Evolutionary conservation across 2,329 filamentous ascomycete genomes (phyloP).

Genomic region (Cordyceps fumosorosea): DNA sequence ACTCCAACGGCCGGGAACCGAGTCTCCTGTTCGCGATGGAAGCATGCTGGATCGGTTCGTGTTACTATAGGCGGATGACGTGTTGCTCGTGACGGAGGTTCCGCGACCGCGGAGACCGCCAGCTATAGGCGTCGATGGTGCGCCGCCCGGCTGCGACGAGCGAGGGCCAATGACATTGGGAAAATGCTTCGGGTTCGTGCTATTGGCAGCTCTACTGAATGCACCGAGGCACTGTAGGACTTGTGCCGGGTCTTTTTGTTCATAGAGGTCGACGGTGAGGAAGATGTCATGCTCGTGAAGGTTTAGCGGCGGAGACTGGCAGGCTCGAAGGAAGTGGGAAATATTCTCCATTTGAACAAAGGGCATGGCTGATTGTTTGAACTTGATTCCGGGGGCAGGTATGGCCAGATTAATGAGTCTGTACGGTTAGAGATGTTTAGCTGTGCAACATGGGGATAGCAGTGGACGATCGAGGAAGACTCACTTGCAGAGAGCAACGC

Average conservation of each 20-base stretch:
- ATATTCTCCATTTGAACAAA: slow-evolving; percentile 99
- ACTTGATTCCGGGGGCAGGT: slow-evolving; percentile 74
- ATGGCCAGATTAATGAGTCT: slow-evolving; percentile 78
- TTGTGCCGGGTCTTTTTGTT: slow-evolving; percentile 91
- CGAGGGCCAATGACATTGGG: slow-evolving; percentile 70
- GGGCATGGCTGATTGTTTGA: slow-evolving; percentile 89
- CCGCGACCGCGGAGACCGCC: slow-evolving; percentile 36
- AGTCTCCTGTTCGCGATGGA: slow-evolving; percentile 47
- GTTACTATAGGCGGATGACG: slow-evolving; percentile 42
- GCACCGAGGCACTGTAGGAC: slow-evolving; percentile 87
- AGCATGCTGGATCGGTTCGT: slow-evolving; percentile 31
- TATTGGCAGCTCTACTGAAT: slow-evolving; percentile 81
- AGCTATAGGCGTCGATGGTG: slow-evolving; percentile 41
- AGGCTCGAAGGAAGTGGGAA: slow-evolving; percentile 86
- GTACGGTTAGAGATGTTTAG: slow-evolving; percentile 14
- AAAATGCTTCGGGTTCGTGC: slow-evolving; percentile 66
- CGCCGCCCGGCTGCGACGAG: slow-evolving; percentile 47
- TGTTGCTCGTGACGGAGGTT: slow-evolving; percentile 52
- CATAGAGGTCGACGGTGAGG: slow-evolving; percentile 92
- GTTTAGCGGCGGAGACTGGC: slow-evolving; percentile 76
- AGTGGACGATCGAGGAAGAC: slow-evolving; percentile 21
- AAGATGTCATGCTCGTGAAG: slow-evolving; percentile 93
- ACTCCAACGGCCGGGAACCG: slow-evolving; percentile 50
- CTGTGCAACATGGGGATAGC: neutral
- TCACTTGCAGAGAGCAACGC: slow-evolving; percentile 86